Evolutionary conservation across 225 moss, liverwort and hornwort species (phyloP), one percentile per base, ranked within the genome.

Genomic region (Polytrichum commune): DNA sequence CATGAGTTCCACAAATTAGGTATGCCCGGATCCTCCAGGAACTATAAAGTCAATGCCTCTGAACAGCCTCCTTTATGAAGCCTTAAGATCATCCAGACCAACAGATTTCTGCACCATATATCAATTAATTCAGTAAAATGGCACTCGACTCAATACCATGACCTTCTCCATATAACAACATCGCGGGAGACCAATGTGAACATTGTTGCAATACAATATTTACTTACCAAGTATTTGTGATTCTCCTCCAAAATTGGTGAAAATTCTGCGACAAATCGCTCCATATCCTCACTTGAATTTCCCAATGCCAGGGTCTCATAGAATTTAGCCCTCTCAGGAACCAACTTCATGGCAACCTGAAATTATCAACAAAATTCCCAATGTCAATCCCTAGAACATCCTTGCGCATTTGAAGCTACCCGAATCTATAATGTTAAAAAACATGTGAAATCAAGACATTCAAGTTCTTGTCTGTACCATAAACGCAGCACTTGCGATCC

Each of bases 401-500:
- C 9, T 0, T 63, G 18, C 28, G 18, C 5, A 18, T 24, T 22
- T 18, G 29, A 28, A 25, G 27, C 4, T 18, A 13, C 18, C 24
- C 18, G 4, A 63, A 63, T 63, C 18, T 63, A 24, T 4, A 28
- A 63, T 4, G 22, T 18, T 24, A 0, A 63, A 9, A 63, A 29
- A 63, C 24, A 26, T 5, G 4, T 63, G 3, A 27, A 19, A 63
- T 80, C 35, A 9, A 64, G 18, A 29, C 2, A 35, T 35, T 8
- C 35, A 35, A 35, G 10, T 29, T 62, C 19, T n/a, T 38, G 61
- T 20, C 26, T 56, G 54, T 74, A 93, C 95, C 76, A 80, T 83
- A 69, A 98, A 98, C n/a, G 97, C 97, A 67, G 97, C 84, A 82
- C 95, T 93, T 64, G 97, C 97, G 68, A 98, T 87, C 97, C 97